phyloP scores from a whole-genome alignment of 768 basidiomycete species.

The Boletus reticuloceps region DNA sequence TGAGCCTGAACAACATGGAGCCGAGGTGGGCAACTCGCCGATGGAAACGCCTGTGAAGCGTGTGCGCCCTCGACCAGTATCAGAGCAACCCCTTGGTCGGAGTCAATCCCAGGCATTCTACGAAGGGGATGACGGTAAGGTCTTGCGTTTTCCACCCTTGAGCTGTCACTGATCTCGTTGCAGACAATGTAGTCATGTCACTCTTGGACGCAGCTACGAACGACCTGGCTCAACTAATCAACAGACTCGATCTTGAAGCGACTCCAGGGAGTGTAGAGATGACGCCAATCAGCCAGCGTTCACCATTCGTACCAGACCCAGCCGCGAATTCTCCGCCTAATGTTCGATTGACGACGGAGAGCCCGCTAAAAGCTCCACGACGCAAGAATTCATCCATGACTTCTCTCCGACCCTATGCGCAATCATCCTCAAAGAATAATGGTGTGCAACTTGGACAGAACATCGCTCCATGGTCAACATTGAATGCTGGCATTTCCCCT shows the following conservation, averaged over 20 bases:
- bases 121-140: constrained; percentile 45
- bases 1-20: constrained; percentile 2
- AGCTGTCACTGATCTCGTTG: background rate
- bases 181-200: constrained; percentile 53
- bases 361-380: constrained; percentile 37
- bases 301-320: constrained; percentile 16
- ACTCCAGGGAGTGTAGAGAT: constrained; percentile 59
- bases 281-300: constrained; percentile 38
- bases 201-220: constrained; percentile 79
- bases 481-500: constrained; percentile 40
- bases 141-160: background rate
- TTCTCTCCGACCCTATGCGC: constrained; percentile 52
- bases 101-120: constrained; percentile 49
- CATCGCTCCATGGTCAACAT: constrained; percentile 61
- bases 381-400: constrained; percentile 41
- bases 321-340: constrained; percentile 32
- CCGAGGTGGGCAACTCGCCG: background rate
- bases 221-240: constrained; percentile 75
- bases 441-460: constrained; percentile 45
- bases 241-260: constrained; percentile 76
- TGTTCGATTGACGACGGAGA: constrained; percentile 29
- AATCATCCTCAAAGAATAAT: constrained; percentile 23
- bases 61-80: constrained; percentile 53
- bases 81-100: constrained; percentile 57
- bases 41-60: constrained; percentile 38